These are phyloP conservation scores for Kandelia obovata DNA, from an alignment of 345 rosid genomes.

Conservation along the genomic window DNA sequence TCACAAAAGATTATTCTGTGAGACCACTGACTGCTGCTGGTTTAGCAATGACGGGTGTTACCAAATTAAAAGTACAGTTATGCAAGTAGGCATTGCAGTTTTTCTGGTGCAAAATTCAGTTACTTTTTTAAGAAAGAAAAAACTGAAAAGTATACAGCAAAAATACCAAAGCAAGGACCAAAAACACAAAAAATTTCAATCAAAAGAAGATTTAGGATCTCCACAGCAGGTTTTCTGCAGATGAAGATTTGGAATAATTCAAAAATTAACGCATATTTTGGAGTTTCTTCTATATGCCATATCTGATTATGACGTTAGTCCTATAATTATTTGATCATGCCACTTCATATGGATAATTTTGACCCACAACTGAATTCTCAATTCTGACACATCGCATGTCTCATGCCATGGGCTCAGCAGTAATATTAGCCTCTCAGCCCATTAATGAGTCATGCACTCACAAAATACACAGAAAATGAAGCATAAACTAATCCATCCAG, in stretches of 20 bases:
- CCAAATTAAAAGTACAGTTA: neutral
- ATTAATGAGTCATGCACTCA: neutral
- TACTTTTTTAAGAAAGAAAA: neutral
- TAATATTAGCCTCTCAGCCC: neutral
- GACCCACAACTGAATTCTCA: neutral
- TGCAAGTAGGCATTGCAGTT: neutral
- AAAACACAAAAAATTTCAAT: neutral
- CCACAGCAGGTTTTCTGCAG: neutral
- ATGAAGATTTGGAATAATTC: neutral
- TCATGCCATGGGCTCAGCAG: neutral
- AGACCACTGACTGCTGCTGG: neutral
- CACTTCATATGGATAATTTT: neutral
- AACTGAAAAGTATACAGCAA: neutral
- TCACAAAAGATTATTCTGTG: neutral
- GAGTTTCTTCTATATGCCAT: neutral
- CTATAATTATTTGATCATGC: neutral
- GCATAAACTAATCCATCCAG: neutral
- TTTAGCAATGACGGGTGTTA: neutral
- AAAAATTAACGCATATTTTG: neutral
- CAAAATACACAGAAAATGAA: neutral
- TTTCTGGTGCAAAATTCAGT: neutral
- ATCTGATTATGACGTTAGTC: neutral
- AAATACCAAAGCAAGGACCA: neutral
- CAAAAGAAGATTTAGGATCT: neutral
- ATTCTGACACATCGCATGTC: neutral